Evolutionary conservation across 768 basidiomycete species (phyloP), one percentile per base, ranked within the genome.

Genomic region (Kwoniella europaea): DNA sequence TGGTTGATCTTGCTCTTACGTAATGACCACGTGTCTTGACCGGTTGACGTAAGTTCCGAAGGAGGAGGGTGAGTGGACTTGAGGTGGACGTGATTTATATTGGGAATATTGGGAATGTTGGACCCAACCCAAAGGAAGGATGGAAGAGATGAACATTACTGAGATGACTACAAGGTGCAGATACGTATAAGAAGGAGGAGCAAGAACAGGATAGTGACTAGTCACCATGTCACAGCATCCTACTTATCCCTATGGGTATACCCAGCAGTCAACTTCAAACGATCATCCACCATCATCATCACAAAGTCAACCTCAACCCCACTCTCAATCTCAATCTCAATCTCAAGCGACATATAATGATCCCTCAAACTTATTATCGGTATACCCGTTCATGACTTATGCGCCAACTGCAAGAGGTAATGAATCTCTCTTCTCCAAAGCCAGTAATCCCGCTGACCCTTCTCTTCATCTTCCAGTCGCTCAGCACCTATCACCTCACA

Each of bases 331-430:
- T 12, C 66, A 59, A 50, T 24, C 50, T 18, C 65, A 57, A 60
- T 7, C 15, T 55, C 61, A 29, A 16, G 22, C 15, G 29, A 46
- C 71, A 2, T 69, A 76, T 63, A 68, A 71, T 41, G 69, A 77
- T 68, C 74, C 79, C 10, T 68, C 71, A 4, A 70, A 74, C 54
- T 65, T 82, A 46, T 54, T 80, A 44, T 69, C 71, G 22, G 70
- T 77, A 1, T 80, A 79, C 58, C 82, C 82, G 16, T 76, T 83
- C 54, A 70, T 79, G 41, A 75, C 71, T 16, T 79, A 83, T 61
- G 71, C 76, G 0, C 82, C 82, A 2, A 77, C 71, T 10, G 76
- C 79, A 10, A 69, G 79, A 78, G 78, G 82, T 83, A 43, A 66
- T 81, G 43, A 20, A 41, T 58, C 20, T 42, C 50, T 55, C 43